Conservation (phyloP, 2,329 filamentous ascomycete genomes). For the Colletotrichum simmondsii region DNA sequence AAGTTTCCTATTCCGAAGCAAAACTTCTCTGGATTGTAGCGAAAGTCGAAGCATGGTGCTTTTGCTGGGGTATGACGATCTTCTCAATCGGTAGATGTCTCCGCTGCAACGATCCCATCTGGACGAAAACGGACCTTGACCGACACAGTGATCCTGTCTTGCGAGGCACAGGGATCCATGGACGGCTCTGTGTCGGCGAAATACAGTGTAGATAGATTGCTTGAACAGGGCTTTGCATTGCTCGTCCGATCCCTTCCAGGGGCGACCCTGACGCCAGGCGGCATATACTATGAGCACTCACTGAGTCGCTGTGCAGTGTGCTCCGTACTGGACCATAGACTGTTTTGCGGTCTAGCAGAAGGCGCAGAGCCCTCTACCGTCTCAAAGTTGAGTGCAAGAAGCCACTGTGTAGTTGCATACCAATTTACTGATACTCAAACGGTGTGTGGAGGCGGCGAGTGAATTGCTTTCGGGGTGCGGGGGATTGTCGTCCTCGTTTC, state of each 20-base stretch:
- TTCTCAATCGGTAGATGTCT: conserved; percentile 14
- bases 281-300: conserved; percentile 13
- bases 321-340: too few species aligned
- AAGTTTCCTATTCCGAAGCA: not conserved
- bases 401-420: not conserved
- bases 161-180: conserved; percentile 25
- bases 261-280: conserved; percentile 11
- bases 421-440: conserved; percentile 4
- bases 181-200: conserved; percentile 21
- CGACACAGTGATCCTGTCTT: conserved; percentile 24
- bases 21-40: not conserved
- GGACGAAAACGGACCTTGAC: conserved; percentile 27
- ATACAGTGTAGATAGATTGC: not conserved
- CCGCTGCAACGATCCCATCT: conserved; percentile 12
- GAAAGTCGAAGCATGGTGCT: conserved; percentile 13
- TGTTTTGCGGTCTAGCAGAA: too few species aligned
- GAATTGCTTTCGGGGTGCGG: not conserved
- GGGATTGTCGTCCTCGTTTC: not conserved
- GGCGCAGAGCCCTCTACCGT: too few species aligned
- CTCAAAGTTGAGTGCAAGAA: too few species aligned
- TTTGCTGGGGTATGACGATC: not conserved
- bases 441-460: not conserved
- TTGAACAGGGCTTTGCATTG: conserved; percentile 11
- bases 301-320: too few species aligned
- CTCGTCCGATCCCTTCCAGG: conserved; percentile 17